A percentile compares a stretch with the other conserved stretches of the same genome.
phyloP scores from a whole-genome alignment of 2,329 filamentous ascomycete genomes.

The Penicillium decumbens region DNA sequence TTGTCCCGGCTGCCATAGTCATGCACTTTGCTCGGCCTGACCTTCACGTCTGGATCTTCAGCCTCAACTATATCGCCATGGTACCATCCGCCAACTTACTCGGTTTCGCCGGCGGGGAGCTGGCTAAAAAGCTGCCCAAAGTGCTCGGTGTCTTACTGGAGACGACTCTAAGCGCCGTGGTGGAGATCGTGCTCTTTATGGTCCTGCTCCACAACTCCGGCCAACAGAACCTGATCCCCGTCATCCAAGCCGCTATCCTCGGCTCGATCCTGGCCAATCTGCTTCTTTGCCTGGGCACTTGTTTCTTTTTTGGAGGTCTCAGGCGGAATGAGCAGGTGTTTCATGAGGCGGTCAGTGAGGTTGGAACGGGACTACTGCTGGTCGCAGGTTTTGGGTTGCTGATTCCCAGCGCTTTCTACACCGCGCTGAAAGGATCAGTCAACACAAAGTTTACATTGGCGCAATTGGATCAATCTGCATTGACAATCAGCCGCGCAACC shows the following conservation, averaged over 20 bases:
- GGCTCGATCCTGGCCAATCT: conserved; percentile 80
- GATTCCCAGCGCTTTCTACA: conserved; percentile 46
- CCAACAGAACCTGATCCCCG: conserved; percentile 50
- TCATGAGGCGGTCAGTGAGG: conserved; percentile 70
- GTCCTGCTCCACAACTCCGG: conserved; percentile 59
- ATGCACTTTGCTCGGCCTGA: conserved; percentile 55
- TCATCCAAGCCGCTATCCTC: conserved; percentile 77
- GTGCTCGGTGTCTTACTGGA: conserved; percentile 53
- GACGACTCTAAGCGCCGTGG: conserved; percentile 63
- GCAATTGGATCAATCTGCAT: conserved; percentile 50
- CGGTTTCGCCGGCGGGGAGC: conserved; percentile 67
- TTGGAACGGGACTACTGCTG: conserved; percentile 69
- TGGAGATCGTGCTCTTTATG: conserved; percentile 81
- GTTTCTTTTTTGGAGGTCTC: conserved; percentile 73
- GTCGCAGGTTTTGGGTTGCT: conserved; percentile 61
- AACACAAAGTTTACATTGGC: conserved; percentile 29
- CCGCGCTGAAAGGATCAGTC: conserved; percentile 43
- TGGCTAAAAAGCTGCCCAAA: conserved; percentile 70
- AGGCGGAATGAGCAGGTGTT: conserved; percentile 64
- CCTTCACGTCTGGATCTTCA: conserved; percentile 61
- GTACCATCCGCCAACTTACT: conserved; percentile 70
- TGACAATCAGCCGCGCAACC: conserved; percentile 66
- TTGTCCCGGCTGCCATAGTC: conserved; percentile 68
- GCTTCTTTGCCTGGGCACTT: conserved; percentile 71
- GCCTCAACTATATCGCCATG: conserved; percentile 71